Conservation (phyloP, 495 filamentous ascomycete species). For the Penicillium bialowiezense region DNA sequence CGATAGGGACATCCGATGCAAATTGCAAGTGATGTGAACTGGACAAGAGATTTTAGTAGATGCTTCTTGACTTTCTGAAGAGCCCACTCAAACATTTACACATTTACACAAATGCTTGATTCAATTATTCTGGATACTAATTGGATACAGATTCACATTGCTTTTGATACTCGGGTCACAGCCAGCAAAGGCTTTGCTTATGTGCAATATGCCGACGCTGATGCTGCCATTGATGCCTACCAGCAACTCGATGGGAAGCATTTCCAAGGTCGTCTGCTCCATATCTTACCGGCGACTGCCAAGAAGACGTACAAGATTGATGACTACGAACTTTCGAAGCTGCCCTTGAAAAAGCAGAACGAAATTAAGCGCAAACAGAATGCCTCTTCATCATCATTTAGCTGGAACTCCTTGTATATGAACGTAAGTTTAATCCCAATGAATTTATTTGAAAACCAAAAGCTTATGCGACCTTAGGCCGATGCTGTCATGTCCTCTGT, state of each 20-base stretch:
- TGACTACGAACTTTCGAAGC: slow-evolving; percentile 79
- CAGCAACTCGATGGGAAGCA: slow-evolving; percentile 70
- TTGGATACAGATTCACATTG: slow-evolving; percentile 71
- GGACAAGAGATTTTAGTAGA: slow-evolving; percentile 76
- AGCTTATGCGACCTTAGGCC: slow-evolving; percentile 42
- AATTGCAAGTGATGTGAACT: slow-evolving; percentile 61
- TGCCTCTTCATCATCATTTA: slow-evolving; percentile 74
- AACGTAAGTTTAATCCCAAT: slow-evolving; percentile 55
- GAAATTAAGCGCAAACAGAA: slow-evolving; percentile 78
- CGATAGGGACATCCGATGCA: slow-evolving; percentile 99
- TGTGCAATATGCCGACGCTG: slow-evolving; percentile 67
- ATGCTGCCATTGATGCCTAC: slow-evolving; percentile 74
- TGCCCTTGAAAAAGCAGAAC: slow-evolving; percentile 92
- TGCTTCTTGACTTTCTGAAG: slow-evolving; percentile 64
- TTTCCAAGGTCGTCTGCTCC: slow-evolving; percentile 88
- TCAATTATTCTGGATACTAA: slow-evolving; percentile 33
- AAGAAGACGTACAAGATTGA: slow-evolving; percentile 81
- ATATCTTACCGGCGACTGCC: slow-evolving; percentile 76
- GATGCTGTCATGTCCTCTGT: slow-evolving; percentile 93
- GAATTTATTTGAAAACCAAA: background rate
- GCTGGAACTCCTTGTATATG: slow-evolving; percentile 98
- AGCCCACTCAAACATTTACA: slow-evolving; percentile 36
- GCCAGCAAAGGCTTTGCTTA: slow-evolving; percentile 85
- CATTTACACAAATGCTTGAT: slow-evolving; percentile 29
- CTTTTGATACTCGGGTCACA: slow-evolving; percentile 61